A percentile compares a stretch with the other conserved stretches of the same genome.
Conservation (phyloP, 148 eudicot species). For the Amaranthus palmeri region DNA sequence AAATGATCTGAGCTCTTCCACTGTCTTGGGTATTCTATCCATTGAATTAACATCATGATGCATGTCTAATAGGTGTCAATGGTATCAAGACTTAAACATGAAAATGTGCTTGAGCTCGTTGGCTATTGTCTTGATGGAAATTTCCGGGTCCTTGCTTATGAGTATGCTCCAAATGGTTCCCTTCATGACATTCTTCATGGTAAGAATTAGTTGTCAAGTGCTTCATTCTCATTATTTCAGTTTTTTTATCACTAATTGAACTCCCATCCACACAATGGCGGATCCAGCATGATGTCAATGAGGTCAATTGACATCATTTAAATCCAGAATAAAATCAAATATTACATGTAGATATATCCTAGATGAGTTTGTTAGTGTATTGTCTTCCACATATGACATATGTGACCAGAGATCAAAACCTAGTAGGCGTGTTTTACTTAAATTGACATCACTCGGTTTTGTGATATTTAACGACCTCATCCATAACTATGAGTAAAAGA, state of each 20-base stretch:
- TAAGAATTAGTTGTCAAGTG: constrained; percentile 21
- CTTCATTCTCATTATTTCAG: not conserved
- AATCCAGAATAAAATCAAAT: no score
- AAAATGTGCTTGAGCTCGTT: constrained; percentile 64
- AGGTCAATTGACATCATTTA: no score
- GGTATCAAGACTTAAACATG: constrained; percentile 67
- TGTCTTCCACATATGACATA: no score
- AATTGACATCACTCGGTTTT: no score
- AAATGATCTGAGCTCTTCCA: not conserved
- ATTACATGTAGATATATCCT: no score
- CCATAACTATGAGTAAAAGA: not conserved
- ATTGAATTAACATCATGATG: not conserved
- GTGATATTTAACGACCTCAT: not conserved
- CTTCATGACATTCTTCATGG: constrained; percentile 88
- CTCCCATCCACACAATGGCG: no score
- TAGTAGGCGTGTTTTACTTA: no score
- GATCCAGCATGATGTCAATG: not conserved
- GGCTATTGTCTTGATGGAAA: constrained; percentile 66
- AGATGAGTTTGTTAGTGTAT: no score
- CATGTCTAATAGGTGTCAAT: constrained; percentile 50
- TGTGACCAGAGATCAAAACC: no score
- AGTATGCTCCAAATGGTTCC: constrained; percentile 71
- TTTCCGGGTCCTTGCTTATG: constrained; percentile 65
- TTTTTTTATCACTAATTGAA: not conserved
- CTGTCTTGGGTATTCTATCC: not conserved